Evolutionary conservation across 306 rosid species (phyloP).

Genomic region (Crataegus laevigata): DNA sequence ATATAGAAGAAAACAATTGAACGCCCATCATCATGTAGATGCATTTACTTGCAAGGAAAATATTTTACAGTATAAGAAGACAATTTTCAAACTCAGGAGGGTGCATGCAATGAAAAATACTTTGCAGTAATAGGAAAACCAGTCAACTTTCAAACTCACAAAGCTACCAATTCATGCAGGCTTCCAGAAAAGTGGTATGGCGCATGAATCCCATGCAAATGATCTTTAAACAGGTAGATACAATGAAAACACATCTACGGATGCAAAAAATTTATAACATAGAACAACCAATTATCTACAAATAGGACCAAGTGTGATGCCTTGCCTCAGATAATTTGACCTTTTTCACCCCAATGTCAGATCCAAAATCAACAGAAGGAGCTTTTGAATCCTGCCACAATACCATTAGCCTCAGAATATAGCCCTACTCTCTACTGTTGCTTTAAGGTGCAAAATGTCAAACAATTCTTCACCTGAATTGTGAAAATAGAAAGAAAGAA

Average conservation of each 20-base stretch:
- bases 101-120: constrained; percentile 3
- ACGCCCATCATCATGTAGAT: neutral
- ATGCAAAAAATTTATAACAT: neutral
- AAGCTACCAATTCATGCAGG: constrained; percentile 3
- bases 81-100: neutral
- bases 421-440: neutral
- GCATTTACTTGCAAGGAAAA: constrained; percentile 4
- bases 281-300: neutral
- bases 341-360: constrained; percentile 40
- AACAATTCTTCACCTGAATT: neutral
- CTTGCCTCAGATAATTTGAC: constrained; percentile 79
- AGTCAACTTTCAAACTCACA: neutral
- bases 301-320: constrained; percentile 2
- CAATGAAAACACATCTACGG: neutral
- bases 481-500: neutral
- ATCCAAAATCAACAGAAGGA: constrained; percentile 61
- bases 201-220: neutral
- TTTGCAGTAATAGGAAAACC: neutral
- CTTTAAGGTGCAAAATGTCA: neutral
- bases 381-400: constrained; percentile 45
- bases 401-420: neutral
- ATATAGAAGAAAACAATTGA: neutral
- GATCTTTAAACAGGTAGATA: neutral
- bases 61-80: neutral
- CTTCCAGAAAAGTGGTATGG: neutral